Evolutionary conservation across 176 grass and related monocot genomes (phyloP), one percentile per base, ranked within the genome.

Genomic region (Triticum timopheevii): DNA sequence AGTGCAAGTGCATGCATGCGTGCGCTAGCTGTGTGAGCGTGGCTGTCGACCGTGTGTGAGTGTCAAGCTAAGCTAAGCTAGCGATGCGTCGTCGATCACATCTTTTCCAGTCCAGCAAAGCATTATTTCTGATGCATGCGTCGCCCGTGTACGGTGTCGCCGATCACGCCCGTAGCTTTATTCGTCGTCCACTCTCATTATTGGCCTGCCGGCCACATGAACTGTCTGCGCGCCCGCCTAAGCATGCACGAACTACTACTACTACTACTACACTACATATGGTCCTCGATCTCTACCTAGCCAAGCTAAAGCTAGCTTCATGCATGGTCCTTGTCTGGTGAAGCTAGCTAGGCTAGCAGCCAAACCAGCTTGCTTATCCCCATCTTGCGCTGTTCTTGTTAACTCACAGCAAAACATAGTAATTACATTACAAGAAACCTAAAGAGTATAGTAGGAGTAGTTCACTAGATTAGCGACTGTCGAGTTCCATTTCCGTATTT

Each of bases 121-220:
- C 81, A 73, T 76, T 49, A 22, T 76, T 35, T 40, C 70, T 76
- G 67, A 36, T 61, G 67, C 81, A 4, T 35, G 33, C 13, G 44
- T 65, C 61, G 44, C 39, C 36, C n/a, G 61, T 20, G 45, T 71
- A 71, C 69, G 69, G 54, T 27, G 80, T 83, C 66, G 56, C 33
- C 20, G 30, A 78, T 80, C 84, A 47, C 49, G 64, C 47, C 76
- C 65, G 65, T 76, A 80, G 34, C 65, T 62, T 79, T 86, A 79
- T 70, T 70, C 65, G 47, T 30, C 50, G 24, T 63, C 52, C 24
- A 25, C 33, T 58, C 64, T 23, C 72, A 77, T 87, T 75, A 65
- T 83, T 86, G 79, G 79, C 30, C 17, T 70, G 83, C 87, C 88
- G 64, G 79, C 40, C 79, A 93, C 91, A 87, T 93, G 88, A 88